A percentile compares a stretch with the other conserved stretches of the same genome.
phyloP scores from a whole-genome alignment of 2,329 filamentous ascomycete genomes.

The Trichophyton verrucosum region DNA sequence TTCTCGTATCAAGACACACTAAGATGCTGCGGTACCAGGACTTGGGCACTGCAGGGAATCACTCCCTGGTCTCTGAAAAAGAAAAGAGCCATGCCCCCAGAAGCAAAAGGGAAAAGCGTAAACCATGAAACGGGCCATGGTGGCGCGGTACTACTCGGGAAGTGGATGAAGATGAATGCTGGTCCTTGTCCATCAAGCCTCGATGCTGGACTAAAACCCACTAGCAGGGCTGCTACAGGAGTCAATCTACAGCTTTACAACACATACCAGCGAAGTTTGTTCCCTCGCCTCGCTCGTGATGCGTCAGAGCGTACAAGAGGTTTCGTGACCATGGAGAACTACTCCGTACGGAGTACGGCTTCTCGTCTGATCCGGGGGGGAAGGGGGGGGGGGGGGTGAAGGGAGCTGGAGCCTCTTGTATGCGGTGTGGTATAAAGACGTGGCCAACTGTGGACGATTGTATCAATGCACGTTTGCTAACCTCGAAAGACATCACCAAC shows the following conservation, averaged over 20 bases:
- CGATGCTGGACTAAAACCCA: not conserved
- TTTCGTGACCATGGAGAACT: not conserved
- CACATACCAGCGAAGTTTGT: not conserved
- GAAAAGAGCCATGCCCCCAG: not conserved
- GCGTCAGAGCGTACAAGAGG: not conserved
- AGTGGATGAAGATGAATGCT: not conserved
- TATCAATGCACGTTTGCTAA: not conserved
- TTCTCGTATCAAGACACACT: slow-evolving; percentile 3
- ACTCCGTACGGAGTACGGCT: too few species aligned
- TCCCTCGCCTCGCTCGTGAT: not conserved
- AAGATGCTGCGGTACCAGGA: not conserved
- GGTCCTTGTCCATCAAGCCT: slow-evolving; percentile 1
- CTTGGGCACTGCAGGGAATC: not conserved
- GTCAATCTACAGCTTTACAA: not conserved
- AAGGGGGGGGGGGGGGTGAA: not conserved
- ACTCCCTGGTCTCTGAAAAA: not conserved
- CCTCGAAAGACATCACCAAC: not conserved
- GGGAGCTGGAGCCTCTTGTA: not conserved
- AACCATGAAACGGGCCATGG: slow-evolving; percentile 1
- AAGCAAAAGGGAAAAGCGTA: not conserved
- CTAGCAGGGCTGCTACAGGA: not conserved
- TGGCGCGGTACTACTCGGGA: slow-evolving; percentile 4
- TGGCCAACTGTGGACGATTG: not conserved
- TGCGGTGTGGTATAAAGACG: not conserved
- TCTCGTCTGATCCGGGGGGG: not conserved